A percentile compares a stretch with the other conserved stretches of the same genome.
Evolutionary conservation across 2,329 filamentous ascomycete genomes (phyloP).

Genomic region (Bretziella fagacearum): DNA sequence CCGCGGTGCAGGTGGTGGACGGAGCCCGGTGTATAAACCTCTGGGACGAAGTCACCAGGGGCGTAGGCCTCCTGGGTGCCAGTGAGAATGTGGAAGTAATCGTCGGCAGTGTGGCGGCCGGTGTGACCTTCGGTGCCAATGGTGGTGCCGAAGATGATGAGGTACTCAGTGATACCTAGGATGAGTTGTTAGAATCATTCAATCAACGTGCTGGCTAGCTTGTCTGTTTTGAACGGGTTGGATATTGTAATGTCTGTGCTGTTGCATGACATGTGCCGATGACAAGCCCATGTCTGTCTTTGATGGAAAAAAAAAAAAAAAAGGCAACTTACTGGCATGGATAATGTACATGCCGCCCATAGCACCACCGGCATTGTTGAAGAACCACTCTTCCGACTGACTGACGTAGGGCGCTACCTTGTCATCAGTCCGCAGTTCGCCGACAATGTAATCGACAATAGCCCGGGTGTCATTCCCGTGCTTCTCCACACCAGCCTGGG

Average conservation of each 20-base stretch:
- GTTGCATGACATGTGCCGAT: background rate
- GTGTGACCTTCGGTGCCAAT: slow-evolving; percentile 77
- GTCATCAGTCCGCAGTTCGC: slow-evolving; percentile 38
- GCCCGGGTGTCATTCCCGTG: slow-evolving; percentile 60
- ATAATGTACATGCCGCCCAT: slow-evolving; percentile 89
- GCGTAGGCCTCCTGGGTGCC: slow-evolving; percentile 64
- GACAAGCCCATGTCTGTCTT: background rate
- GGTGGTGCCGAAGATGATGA: slow-evolving; percentile 74
- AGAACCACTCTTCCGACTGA: slow-evolving; percentile 65
- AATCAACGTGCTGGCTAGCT: background rate
- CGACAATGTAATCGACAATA: slow-evolving; percentile 53
- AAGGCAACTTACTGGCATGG: slow-evolving; percentile 51
- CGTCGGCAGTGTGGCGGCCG: slow-evolving; percentile 77
- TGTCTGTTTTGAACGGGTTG: background rate
- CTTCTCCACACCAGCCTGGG: slow-evolving; percentile 44
- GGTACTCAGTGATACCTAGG: slow-evolving; percentile 63
- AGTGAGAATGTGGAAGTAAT: slow-evolving; percentile 82
- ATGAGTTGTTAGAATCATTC: slow-evolving; percentile 1
- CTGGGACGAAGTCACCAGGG: slow-evolving; percentile 47
- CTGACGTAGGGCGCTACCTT: slow-evolving; percentile 42
- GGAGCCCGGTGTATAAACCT: slow-evolving; percentile 51
- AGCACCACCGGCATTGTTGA: slow-evolving; percentile 80
- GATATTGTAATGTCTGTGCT: background rate
- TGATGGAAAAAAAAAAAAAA: background rate
- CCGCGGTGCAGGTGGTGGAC: slow-evolving; percentile 59